Conservation (phyloP, 2,329 filamentous ascomycete species). For the Uncinocarpus reesii region DNA sequence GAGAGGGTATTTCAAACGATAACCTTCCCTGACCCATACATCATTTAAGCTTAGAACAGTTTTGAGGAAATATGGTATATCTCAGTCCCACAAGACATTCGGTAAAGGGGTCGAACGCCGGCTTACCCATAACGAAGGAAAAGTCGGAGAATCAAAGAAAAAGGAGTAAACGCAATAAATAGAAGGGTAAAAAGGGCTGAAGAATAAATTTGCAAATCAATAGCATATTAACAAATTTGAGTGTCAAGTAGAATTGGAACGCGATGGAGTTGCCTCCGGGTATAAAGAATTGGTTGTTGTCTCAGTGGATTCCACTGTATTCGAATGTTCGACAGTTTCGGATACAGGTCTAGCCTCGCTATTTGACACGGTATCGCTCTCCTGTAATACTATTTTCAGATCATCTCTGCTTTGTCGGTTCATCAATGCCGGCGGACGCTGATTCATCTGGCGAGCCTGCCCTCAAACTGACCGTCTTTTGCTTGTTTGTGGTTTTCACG, state of each 20-base stretch:
- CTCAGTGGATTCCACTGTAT: slow-evolving; percentile 17
- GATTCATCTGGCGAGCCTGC: slow-evolving; percentile 77
- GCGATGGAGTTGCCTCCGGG: slow-evolving; percentile 7
- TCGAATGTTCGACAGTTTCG: slow-evolving; percentile 1
- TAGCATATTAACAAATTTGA: background rate
- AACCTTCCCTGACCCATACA: background rate
- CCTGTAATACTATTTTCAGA: slow-evolving; percentile 6
- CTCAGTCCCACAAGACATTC: slow-evolving; percentile 2
- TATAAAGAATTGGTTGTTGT: slow-evolving; percentile 13
- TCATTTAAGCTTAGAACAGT: background rate
- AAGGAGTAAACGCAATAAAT: slow-evolving; percentile 15
- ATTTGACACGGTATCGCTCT: slow-evolving; percentile 27
- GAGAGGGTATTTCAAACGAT: background rate
- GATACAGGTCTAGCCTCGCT: slow-evolving; percentile 20
- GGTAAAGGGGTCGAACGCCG: background rate
- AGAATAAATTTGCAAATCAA: slow-evolving; percentile 4
- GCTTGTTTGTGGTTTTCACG: slow-evolving; percentile 81
- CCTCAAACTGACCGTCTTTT: slow-evolving; percentile 89
- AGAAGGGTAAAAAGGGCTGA: slow-evolving; percentile 10
- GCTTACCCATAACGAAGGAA: slow-evolving; percentile 8
- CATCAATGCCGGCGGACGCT: slow-evolving; percentile 83
- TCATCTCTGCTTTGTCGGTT: slow-evolving; percentile 37
- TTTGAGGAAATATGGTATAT: slow-evolving; percentile 10
- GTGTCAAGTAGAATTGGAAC: slow-evolving; percentile 7
- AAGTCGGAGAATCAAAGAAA: slow-evolving; percentile 1